phyloP scores from a whole-genome alignment of 2,329 filamentous ascomycete genomes.

The Gaeumannomyces sp. region DNA sequence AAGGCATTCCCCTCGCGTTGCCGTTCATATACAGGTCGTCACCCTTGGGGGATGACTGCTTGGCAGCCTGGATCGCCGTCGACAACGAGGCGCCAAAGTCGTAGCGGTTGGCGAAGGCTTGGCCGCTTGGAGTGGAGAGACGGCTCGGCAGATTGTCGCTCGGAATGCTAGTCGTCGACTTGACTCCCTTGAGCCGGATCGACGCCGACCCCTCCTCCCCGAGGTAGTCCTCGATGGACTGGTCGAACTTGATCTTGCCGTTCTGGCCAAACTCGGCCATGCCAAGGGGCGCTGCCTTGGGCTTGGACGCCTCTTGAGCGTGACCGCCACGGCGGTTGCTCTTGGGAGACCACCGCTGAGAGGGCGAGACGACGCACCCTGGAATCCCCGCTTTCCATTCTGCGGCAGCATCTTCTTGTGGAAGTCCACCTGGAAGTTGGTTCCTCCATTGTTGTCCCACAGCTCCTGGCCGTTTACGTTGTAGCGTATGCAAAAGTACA shows the following conservation, averaged over 20 bases:
- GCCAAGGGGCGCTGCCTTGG: conserved; percentile 44
- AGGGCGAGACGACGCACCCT: conserved; percentile 44
- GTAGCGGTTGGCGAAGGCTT: conserved; percentile 87
- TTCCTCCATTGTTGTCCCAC: conserved; percentile 87
- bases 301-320: conserved; percentile 23
- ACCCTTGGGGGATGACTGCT: conserved; percentile 38
- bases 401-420: conserved; percentile 65
- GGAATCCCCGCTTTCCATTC: conserved; percentile 49
- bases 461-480: conserved; percentile 75
- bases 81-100: conserved; percentile 91
- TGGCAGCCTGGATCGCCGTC: conserved; percentile 71
- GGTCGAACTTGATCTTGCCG: conserved; percentile 51
- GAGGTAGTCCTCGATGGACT: conserved; percentile 55
- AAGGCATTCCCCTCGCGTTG: conserved; percentile 30
- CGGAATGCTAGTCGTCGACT: conserved; percentile 57
- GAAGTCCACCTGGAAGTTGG: conserved; percentile 95
- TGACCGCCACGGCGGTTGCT: conserved; percentile 49
- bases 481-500: conserved; percentile 90
- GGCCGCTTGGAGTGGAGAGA: conserved; percentile 51
- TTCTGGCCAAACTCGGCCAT: conserved; percentile 61
- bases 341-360: conserved; percentile 48
- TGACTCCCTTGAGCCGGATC: conserved; percentile 64
- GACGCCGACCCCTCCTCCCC: conserved; percentile 58
- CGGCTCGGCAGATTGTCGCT: conserved; percentile 52
- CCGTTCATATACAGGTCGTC: conserved; percentile 54